Percentiles rank a stretch among this genome's conserved stretches.
phyloP scores from a whole-genome alignment of 345 rosid species.

The Eucalyptus curtisii region DNA sequence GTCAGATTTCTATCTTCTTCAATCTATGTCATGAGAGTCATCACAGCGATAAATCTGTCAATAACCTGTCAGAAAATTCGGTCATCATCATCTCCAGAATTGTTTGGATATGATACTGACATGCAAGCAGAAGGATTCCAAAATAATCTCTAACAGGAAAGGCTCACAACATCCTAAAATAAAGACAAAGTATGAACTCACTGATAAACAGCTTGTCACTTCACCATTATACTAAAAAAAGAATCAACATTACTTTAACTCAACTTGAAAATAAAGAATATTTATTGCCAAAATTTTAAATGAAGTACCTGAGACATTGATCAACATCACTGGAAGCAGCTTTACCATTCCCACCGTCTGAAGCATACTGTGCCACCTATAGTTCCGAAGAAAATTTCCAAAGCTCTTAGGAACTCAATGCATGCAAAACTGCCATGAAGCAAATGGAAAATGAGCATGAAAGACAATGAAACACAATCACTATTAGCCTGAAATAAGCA shows the following conservation, averaged over 20 bases:
- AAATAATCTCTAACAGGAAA: neutral
- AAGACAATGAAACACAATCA: neutral
- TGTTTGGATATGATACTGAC: neutral
- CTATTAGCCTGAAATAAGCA: neutral
- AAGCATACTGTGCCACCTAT: conserved; percentile 96
- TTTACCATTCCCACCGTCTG: conserved; percentile 63
- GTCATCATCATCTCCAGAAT: neutral
- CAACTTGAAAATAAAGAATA: neutral
- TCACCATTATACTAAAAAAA: neutral
- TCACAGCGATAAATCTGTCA: neutral
- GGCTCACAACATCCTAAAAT: neutral
- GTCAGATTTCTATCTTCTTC: neutral
- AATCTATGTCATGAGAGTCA: neutral
- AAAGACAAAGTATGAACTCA: neutral
- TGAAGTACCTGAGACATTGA: conserved; percentile 63
- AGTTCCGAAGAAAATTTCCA: conserved; percentile 15
- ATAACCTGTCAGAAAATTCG: neutral
- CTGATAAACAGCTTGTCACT: neutral
- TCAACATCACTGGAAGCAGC: conserved; percentile 62
- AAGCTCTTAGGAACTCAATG: conserved; percentile 39
- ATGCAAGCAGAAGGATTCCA: neutral
- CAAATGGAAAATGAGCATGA: neutral
- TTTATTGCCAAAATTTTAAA: neutral
- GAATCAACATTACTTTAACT: neutral
- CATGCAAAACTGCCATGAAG: conserved; percentile 15